Conservation (phyloP, 768 basidiomycete species). For the Trametes coccinea region DNA sequence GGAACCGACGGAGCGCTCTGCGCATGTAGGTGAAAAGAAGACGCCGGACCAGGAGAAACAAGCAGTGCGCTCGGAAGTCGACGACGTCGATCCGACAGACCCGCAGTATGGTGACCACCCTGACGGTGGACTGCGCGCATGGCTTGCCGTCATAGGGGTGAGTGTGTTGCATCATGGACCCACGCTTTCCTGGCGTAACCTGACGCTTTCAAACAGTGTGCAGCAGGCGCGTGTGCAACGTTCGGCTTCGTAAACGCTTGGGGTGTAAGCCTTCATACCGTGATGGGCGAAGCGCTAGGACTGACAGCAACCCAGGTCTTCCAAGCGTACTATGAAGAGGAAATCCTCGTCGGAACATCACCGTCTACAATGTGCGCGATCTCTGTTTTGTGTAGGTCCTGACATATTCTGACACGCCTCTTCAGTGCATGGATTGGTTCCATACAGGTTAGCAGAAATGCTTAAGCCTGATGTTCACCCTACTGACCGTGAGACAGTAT, state of each 20-base stretch:
- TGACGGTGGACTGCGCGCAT: conserved; percentile 47
- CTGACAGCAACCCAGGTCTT: conserved; percentile 49
- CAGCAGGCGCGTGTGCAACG: conserved; percentile 46
- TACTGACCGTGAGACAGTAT: conserved; percentile 44
- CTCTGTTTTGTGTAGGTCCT: not conserved
- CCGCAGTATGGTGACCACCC: conserved; percentile 33
- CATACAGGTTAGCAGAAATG: conserved; percentile 48
- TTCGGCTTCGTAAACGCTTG: conserved; percentile 76
- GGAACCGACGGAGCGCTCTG: not conserved
- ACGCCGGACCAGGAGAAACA: not conserved
- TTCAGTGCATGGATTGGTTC: conserved; percentile 80
- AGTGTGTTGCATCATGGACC: conserved; percentile 10
- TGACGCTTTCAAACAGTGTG: conserved; percentile 10
- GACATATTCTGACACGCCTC: not conserved
- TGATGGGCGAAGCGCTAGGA: not conserved
- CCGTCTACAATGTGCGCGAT: conserved; percentile 62
- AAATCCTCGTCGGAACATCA: conserved; percentile 46
- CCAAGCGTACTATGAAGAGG: conserved; percentile 68
- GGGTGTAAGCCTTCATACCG: conserved; percentile 53
- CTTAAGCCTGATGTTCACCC: not conserved
- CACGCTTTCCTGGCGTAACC: not conserved
- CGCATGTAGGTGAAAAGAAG: conserved; percentile 13
- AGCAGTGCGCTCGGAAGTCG: conserved; percentile 6
- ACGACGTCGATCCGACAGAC: conserved; percentile 8
- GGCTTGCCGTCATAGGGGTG: conserved; percentile 45